Evolutionary conservation across 1,284 basidiomycete species (phyloP), one percentile per base, ranked within the genome.

Genomic region (Puccinia brachypodii): DNA sequence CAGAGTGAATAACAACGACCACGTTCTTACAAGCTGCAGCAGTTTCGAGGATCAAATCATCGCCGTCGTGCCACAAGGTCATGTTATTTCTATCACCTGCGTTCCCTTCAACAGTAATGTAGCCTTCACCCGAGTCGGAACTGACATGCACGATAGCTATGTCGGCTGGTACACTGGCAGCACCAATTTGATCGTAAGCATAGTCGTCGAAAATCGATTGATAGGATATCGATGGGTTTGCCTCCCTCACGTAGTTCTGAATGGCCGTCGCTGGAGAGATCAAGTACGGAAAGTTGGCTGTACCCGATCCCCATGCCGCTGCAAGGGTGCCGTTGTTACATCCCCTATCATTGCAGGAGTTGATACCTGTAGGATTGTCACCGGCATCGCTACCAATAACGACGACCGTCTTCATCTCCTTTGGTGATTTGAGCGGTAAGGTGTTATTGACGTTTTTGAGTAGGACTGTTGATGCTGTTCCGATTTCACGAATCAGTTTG

Each of bases 371-470:
- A 9, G 71, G 58, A 79, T 82, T 69, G 38, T 50, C 56, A 28
- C 81, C 76, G 11, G 81, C 81, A 50, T 82, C 81, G 25, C 53
- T 36, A 11, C 81, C 81, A 68, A 82, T 69, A 3, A 83, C 66
- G 2, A 72, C 81, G 36, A 82, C 31, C 7, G 62, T 62, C n/a
- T 28, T 68, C 36, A 82, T 31, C 19, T 82, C 33, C 38, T 77
- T 62, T 22, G 81, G 81, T 14, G 74, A 60, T 42, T 83, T 82
- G 11, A 85, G 83, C 7, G 84, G 84, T 13, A 85, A 81, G 60
- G 47, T 31, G 56, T 83, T 80, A 71, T 81, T 69, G 13, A 36
- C 76, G 83, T 85, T 85, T 75, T 85, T 85, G 76, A 85, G 78
- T 31, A 85, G 72, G 19, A 84, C 83, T 44, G 85, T 83, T 22